A percentile compares a stretch with the other conserved stretches of the same genome.
Conservation (phyloP, 805 yeast genomes). For the Ogataea dorogensis region DNA sequence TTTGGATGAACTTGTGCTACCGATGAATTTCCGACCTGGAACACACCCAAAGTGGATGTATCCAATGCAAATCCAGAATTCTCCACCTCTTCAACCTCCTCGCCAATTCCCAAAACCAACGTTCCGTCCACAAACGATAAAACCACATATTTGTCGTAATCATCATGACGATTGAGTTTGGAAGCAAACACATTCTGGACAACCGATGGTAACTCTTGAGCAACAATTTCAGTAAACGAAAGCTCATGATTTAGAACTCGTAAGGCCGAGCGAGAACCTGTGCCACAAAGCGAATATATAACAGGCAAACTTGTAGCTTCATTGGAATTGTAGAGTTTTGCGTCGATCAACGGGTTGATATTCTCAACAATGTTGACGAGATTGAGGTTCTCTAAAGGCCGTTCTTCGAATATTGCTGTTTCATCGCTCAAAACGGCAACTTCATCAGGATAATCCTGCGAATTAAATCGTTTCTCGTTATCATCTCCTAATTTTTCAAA, state of each 20-base stretch:
- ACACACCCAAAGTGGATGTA: conserved; percentile 64
- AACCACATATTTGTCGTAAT: conserved; percentile 61
- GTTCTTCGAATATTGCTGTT: conserved; percentile 29
- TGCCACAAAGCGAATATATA: conserved; percentile 43
- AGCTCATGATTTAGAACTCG: conserved; percentile 56
- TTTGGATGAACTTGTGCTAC: conserved; percentile 70
- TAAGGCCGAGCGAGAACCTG: conserved; percentile 44
- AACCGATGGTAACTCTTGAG: conserved; percentile 69
- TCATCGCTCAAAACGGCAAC: conserved; percentile 29
- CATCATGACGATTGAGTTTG: conserved; percentile 42
- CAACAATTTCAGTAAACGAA: conserved; percentile 58
- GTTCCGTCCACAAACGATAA: conserved; percentile 67
- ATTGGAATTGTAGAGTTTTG: conserved; percentile 36
- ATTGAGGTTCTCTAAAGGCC: conserved; percentile 53
- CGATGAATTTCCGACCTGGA: conserved; percentile 61
- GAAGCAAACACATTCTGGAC: conserved; percentile 68
- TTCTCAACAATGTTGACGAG: conserved; percentile 50
- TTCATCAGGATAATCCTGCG: conserved; percentile 36
- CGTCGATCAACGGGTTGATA: conserved; percentile 53
- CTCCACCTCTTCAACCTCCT: conserved; percentile 70
- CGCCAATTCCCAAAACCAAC: conserved; percentile 73
- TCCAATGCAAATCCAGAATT: conserved; percentile 53
- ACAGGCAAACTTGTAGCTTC: conserved; percentile 39
- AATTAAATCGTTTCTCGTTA: conserved; percentile 32
- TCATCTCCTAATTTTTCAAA: conserved; percentile 72